Evolutionary conservation across 768 basidiomycete genomes (phyloP).

Genomic region (Leucocoprinus birnbaumii): DNA sequence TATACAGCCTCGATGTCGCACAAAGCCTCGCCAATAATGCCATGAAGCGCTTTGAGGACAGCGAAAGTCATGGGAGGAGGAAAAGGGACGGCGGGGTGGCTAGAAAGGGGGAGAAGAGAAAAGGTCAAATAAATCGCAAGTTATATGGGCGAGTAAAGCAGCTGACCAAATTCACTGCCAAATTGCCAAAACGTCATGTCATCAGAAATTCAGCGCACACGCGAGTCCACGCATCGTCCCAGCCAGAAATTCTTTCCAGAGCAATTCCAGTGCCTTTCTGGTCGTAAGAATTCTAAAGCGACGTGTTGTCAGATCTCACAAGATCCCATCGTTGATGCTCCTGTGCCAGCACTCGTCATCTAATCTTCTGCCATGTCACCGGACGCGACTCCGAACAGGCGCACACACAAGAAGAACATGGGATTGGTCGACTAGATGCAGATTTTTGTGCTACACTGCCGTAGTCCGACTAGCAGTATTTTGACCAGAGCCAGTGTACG

Average conservation of each 20-base stretch:
- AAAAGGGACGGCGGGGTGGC: background rate
- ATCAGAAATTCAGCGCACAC: background rate
- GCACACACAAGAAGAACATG: background rate
- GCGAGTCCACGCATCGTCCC: background rate
- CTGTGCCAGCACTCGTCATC: background rate
- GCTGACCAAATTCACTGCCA: conserved; percentile 10
- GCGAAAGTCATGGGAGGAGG: conserved; percentile 51
- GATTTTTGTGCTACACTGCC: background rate
- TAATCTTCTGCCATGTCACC: conserved; percentile 7
- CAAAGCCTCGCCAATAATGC: conserved; percentile 65
- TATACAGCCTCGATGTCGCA: conserved; percentile 67
- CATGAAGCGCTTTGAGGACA: conserved; percentile 58
- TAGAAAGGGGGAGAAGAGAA: conserved; percentile 3
- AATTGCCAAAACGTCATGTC: conserved; percentile 8
- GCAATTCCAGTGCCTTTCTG: background rate
- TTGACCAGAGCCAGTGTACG: background rate
- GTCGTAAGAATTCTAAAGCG: background rate
- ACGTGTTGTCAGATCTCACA: background rate
- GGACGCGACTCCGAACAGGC: background rate
- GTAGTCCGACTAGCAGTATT: background rate
- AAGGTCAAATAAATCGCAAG: background rate
- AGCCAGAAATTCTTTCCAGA: conserved; percentile 1
- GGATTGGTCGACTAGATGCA: background rate
- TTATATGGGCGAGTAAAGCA: conserved; percentile 6
- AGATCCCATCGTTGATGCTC: conserved; percentile 5